phyloP scores from a whole-genome alignment of 306 rosid species.

The Lathyrus sativus region DNA sequence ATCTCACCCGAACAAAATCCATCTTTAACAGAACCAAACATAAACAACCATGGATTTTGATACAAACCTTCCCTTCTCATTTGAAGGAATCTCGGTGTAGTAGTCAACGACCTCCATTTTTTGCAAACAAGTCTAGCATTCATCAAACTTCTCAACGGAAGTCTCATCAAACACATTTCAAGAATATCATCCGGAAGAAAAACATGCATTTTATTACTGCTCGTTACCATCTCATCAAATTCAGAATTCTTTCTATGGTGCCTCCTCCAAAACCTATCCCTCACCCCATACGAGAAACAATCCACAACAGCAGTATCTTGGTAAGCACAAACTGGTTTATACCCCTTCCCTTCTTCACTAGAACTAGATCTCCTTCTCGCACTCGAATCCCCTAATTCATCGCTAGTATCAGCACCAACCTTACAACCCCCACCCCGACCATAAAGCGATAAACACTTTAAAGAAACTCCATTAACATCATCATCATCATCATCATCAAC shows the following conservation, averaged over 20 bases:
- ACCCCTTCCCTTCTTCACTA: slow-evolving; percentile 85
- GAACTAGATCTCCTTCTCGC: slow-evolving; percentile 86
- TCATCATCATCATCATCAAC: slow-evolving; percentile 56
- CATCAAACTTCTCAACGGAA: slow-evolving; percentile 84
- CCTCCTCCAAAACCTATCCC: slow-evolving; percentile 85
- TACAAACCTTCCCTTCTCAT: slow-evolving; percentile 85
- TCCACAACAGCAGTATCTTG: slow-evolving; percentile 76
- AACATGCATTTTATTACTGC: slow-evolving; percentile 66
- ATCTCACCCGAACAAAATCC: slow-evolving; percentile 95
- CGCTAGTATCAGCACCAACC: slow-evolving; percentile 96
- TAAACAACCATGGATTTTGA: slow-evolving; percentile 89
- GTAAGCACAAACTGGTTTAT: slow-evolving; percentile 65
- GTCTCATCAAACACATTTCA: slow-evolving; percentile 96
- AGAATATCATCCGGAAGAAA: slow-evolving; percentile 97
- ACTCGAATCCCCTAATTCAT: slow-evolving; percentile 75
- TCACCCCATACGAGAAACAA: slow-evolving; percentile 89
- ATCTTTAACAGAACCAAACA: slow-evolving; percentile 90
- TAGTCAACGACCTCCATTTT: slow-evolving; percentile 85
- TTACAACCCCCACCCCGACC: slow-evolving; percentile 94
- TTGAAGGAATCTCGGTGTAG: slow-evolving; percentile 80
- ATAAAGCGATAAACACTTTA: slow-evolving; percentile 78
- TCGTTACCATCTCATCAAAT: slow-evolving; percentile 57
- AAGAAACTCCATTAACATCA: slow-evolving; percentile 61
- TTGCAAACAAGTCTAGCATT: slow-evolving; percentile 97
- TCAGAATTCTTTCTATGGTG: slow-evolving; percentile 60